These are phyloP conservation scores for Xylaria sp. DNA, from an alignment of 2,329 filamentous ascomycete species.

Conservation along the genomic window DNA sequence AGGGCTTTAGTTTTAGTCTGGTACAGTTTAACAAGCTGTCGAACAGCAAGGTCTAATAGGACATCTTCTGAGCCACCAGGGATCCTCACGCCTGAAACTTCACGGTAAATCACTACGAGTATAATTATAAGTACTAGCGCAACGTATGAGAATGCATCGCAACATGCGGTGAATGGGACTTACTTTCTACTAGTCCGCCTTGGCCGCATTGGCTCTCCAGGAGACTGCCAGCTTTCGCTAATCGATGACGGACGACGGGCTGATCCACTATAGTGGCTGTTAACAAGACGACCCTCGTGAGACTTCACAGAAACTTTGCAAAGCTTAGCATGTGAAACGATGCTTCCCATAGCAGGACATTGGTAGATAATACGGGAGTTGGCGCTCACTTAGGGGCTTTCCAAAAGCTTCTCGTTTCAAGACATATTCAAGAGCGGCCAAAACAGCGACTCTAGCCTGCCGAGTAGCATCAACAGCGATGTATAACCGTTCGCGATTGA, in stretches of 20 bases:
- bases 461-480: constrained; percentile 70
- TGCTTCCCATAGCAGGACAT: no score
- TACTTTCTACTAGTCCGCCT: constrained; percentile 73
- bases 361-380: neutral
- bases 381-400: constrained; percentile 49
- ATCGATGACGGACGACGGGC: constrained; percentile 73
- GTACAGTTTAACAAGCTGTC: constrained; percentile 75
- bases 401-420: constrained; percentile 48
- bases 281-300: neutral
- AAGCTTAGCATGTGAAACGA: no score
- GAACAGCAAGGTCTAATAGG: constrained; percentile 70
- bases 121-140: neutral
- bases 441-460: constrained; percentile 54
- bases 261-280: constrained; percentile 61
- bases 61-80: constrained; percentile 77
- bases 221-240: constrained; percentile 71
- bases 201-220: constrained; percentile 73
- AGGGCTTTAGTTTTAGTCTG: constrained; percentile 60
- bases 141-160: neutral
- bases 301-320: neutral
- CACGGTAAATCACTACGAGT: constrained; percentile 57
- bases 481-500: constrained; percentile 76
- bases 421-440: constrained; percentile 46
- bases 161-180: constrained; percentile 44
- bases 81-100: constrained; percentile 66